Base-by-base conservation (phyloP, 2,329 filamentous ascomycete genomes). In the Microsporum audouinii region DNA sequence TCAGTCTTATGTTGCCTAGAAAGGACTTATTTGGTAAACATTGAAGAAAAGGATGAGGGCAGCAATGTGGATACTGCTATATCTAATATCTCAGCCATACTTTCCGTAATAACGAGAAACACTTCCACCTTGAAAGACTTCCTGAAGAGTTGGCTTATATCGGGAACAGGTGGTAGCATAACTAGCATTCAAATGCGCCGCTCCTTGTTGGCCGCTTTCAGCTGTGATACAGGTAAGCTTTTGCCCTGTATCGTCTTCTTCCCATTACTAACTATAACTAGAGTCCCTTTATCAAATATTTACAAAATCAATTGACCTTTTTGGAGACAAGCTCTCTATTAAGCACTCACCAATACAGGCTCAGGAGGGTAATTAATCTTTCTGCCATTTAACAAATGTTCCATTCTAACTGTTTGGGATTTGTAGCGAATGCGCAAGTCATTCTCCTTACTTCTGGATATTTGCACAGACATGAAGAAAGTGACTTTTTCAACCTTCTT, bases 291-390 rank as follows among this genome's bases (percentile, higher is more conserved):
- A 61, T 17, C 64, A 67, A 14, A 88, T 39, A 71, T 92, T 61
- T 84, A 91, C 67, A 31, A 89, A 84, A 68, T 83, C 80, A 57
- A 76, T 96, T 57, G 78, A 78, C 43, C 83, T 87, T 57, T 96
- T 97, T 71, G 89, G 89, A 0, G 91, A 96, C 67, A 84, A 88
- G 57, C 77, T 97, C 8, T 95, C 91, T 68, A 90, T 97, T 66
- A 88, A 84, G 62, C 91, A 97, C 72, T 84, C 88, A 0, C 86
- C 91, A 3, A 83, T 88, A n/a, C 70, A 94, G 43, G 88, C 91
- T 68, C 94, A 99, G 80, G 89, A 97, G 81, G 87, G 90, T 88
- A 75, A 67, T 74, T 7, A 12, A 12, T 62, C 29, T 33, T 49
- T 8, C 8, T 23, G 10, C 51, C 34, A 36, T 10, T 49, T 29